These are phyloP conservation scores for Zymoseptoria tritici DNA, from an alignment of 2,329 filamentous ascomycete species.

Conservation along the genomic window DNA sequence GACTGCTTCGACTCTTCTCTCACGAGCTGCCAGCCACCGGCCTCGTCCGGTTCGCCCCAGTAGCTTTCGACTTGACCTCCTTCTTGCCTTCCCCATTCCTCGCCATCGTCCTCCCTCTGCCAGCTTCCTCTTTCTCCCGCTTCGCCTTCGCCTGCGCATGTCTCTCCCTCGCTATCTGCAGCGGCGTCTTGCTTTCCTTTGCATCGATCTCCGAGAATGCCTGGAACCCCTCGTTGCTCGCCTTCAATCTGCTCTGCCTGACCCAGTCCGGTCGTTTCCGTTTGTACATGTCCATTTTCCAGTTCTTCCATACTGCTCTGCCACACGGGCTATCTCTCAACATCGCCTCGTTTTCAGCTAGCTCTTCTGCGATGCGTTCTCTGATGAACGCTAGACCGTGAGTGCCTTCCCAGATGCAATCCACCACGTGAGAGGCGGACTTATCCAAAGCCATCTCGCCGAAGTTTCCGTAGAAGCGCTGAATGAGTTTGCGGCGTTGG, in stretches of 20 bases:
- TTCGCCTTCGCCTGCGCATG: conserved; percentile 43
- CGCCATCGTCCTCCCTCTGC: conserved; percentile 6
- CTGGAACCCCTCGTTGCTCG: conserved; percentile 45
- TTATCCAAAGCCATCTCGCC: conserved; percentile 54
- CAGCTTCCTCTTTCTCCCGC: conserved; percentile 25
- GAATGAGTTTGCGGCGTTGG: conserved; percentile 56
- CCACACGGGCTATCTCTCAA: conserved; percentile 60
- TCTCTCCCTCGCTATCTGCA: conserved; percentile 52
- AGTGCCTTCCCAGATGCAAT: conserved; percentile 58
- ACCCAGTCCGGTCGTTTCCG: conserved; percentile 57
- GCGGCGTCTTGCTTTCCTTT: conserved; percentile 32
- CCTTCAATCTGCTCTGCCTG: conserved; percentile 47
- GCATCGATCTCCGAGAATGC: conserved; percentile 41
- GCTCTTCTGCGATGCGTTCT: conserved; percentile 58
- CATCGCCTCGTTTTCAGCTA: conserved; percentile 51
- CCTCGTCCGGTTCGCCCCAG: neutral
- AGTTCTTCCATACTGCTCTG: conserved; percentile 64
- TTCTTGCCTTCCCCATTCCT: conserved; percentile 3
- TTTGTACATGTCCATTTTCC: conserved; percentile 66
- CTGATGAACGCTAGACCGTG: conserved; percentile 59
- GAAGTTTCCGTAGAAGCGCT: conserved; percentile 55
- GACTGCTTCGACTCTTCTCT: neutral
- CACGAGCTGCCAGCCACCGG: neutral
- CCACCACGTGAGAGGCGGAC: conserved; percentile 60
- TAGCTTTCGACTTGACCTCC: neutral